Conservation (phyloP, 192 early-diverging fungal species). For the Gonapodya prolifera region DNA sequence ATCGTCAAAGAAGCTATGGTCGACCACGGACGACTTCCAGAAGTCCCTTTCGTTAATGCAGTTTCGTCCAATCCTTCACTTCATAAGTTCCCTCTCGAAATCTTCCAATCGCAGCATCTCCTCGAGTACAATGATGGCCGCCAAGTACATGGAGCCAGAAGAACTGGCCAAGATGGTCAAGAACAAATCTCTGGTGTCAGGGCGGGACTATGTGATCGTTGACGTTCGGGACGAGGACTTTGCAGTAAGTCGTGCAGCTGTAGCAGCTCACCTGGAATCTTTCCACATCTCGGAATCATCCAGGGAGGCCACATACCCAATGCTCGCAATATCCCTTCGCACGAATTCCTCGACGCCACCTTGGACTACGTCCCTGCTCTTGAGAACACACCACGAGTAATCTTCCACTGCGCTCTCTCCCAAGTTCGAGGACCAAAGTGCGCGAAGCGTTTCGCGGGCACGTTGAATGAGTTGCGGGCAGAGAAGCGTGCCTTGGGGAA, state of each 20-base stretch:
- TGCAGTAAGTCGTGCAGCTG: conserved; percentile 16
- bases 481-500: conserved; percentile 4
- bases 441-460: conserved; percentile 47
- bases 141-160: no score
- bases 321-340: conserved; percentile 59
- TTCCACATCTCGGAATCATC: neutral
- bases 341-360: conserved; percentile 38
- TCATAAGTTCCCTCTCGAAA: no score
- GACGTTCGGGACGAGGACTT: conserved; percentile 59
- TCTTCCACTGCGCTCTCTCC: conserved; percentile 82
- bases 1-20: no score
- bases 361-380: conserved; percentile 15
- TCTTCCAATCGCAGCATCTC: no score
- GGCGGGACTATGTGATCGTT: conserved; percentile 58
- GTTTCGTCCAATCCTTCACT: no score
- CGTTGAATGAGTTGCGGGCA: conserved; percentile 14
- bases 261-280: neutral
- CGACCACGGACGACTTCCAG: no score
- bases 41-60: no score
- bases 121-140: no score
- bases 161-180: conserved; percentile 37
- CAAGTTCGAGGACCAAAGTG: conserved; percentile 70
- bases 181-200: conserved; percentile 37
- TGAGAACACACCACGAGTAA: conserved; percentile 39
- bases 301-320: conserved; percentile 73